Evolutionary conservation across 331 rosid genomes (phyloP).

Genomic region (Malus hybrid): DNA sequence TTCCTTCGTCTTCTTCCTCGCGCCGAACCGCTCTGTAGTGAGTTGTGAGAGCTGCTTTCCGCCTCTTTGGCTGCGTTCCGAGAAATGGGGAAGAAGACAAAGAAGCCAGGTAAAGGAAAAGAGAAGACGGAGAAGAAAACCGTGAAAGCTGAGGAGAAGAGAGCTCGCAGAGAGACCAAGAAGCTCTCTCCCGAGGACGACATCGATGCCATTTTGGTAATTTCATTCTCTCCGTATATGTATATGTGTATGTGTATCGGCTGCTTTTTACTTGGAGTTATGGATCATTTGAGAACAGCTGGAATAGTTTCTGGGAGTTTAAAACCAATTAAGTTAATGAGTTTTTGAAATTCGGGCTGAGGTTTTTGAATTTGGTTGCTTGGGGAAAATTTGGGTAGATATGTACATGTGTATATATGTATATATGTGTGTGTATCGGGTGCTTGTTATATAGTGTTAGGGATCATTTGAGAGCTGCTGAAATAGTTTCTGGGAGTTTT

Average conservation of each 20-base stretch:
- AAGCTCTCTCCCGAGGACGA: conserved; percentile 97
- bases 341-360: background rate
- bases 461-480: background rate
- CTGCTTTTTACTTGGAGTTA: background rate
- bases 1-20: background rate
- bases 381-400: background rate
- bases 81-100: conserved; percentile 87
- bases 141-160: conserved; percentile 78
- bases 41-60: background rate
- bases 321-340: background rate
- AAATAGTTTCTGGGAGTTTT: background rate
- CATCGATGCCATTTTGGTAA: conserved; percentile 89
- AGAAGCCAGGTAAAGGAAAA: conserved; percentile 92
- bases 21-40: background rate
- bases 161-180: conserved; percentile 79
- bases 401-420: background rate
- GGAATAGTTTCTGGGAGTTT: background rate
- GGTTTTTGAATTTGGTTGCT: background rate
- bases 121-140: conserved; percentile 91
- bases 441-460: background rate
- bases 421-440: background rate
- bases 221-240: background rate
- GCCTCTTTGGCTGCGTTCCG: background rate
- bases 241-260: background rate
- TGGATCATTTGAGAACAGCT: background rate